Conservation (phyloP, 352 stramenopile species). For the Phytopythium montanum region DNA sequence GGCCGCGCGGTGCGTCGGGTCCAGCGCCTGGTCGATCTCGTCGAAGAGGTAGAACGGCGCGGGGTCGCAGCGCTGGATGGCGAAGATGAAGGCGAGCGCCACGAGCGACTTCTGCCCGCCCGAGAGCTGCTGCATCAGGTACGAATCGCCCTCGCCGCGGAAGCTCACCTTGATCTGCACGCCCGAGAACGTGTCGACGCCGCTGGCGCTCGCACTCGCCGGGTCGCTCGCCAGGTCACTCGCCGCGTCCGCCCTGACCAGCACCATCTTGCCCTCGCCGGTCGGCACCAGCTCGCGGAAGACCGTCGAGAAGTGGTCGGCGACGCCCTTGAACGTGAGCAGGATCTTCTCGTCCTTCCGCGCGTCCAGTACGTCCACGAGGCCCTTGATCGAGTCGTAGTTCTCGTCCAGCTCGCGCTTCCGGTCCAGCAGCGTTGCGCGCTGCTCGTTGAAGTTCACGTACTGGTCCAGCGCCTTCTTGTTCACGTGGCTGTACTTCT, state of each 20-base stretch:
- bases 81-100: slow-evolving; percentile 99
- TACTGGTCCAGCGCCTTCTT: slow-evolving; percentile 99
- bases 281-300: slow-evolving; percentile 98
- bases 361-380: slow-evolving; percentile 91
- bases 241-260: slow-evolving; percentile 89
- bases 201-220: slow-evolving; percentile 24
- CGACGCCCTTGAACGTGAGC: slow-evolving; percentile 98
- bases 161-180: slow-evolving; percentile 99
- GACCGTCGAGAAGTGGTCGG: slow-evolving; percentile 97
- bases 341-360: slow-evolving; percentile 99
- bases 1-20: slow-evolving; percentile 96
- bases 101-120: slow-evolving; percentile 99
- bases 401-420: slow-evolving; percentile 96
- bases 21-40: slow-evolving; percentile 99
- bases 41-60: slow-evolving; percentile 99
- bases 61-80: slow-evolving; percentile 98
- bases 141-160: slow-evolving; percentile 93
- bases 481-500: slow-evolving; percentile 99
- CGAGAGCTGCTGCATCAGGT: slow-evolving; percentile 98
- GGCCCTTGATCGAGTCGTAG: slow-evolving; percentile 85
- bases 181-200: slow-evolving; percentile 93
- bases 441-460: slow-evolving; percentile 97
- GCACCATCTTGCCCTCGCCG: slow-evolving; percentile 95
- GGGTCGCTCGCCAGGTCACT: slow-evolving; percentile 16
- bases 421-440: slow-evolving; percentile 88